Percentiles rank a stretch among this genome's conserved stretches.
These are phyloP conservation scores for Saccharomycopsis vini DNA, from an alignment of 805 yeast genomes.

Conservation along the genomic window DNA sequence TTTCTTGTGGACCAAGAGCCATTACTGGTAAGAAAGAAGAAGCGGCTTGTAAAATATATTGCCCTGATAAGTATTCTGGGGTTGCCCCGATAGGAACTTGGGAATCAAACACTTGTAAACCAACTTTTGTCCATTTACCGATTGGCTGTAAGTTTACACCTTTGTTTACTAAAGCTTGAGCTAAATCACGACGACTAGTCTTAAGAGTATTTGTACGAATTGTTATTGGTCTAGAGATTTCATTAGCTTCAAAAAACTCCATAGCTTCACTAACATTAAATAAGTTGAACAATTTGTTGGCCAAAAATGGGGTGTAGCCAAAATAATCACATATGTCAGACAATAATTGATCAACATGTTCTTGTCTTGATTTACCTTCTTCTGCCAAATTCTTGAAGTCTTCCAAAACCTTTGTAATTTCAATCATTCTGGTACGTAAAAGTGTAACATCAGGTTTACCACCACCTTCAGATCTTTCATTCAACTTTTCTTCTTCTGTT, in stretches of 20 bases:
- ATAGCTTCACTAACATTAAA: constrained; percentile 94
- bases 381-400: constrained; percentile 77
- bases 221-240: constrained; percentile 91
- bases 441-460: constrained; percentile 70
- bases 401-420: constrained; percentile 87
- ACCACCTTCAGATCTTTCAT: constrained; percentile 34
- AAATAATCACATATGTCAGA: constrained; percentile 87
- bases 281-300: constrained; percentile 85
- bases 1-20: constrained; percentile 96
- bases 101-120: constrained; percentile 92
- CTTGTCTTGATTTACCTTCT: constrained; percentile 79
- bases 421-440: constrained; percentile 89
- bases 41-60: constrained; percentile 96
- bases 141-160: constrained; percentile 97
- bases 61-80: constrained; percentile 97
- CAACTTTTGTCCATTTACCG: constrained; percentile 97
- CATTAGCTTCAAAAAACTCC: constrained; percentile 98
- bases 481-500: constrained; percentile 53
- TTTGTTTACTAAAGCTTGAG: constrained; percentile 88
- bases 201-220: constrained; percentile 95
- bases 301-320: constrained; percentile 85
- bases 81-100: constrained; percentile 99
- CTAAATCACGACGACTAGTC: constrained; percentile 91
- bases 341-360: constrained; percentile 68
- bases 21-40: constrained; percentile 95